phyloP scores from a whole-genome alignment of 768 basidiomycete genomes.

The Agrocybe pediades region DNA sequence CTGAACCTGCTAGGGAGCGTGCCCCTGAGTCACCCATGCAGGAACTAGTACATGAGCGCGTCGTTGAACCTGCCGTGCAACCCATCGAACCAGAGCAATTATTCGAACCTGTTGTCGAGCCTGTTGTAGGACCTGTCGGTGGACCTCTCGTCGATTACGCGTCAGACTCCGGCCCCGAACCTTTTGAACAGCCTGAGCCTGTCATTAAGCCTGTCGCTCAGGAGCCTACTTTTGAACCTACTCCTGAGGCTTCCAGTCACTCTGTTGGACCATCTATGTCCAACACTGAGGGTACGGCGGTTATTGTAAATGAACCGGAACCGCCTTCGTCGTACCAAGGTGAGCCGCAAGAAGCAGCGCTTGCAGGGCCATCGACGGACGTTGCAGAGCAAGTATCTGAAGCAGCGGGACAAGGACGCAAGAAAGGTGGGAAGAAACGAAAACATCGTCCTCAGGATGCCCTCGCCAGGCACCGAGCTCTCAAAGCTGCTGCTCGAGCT shows the following conservation, averaged over 20 bases:
- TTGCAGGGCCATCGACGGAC: too few relatives aligned
- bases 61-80: neutral
- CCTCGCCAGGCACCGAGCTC: too few relatives aligned
- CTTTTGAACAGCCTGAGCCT: neutral
- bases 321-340: too few relatives aligned
- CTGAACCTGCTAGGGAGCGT: neutral
- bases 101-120: conserved; percentile 3
- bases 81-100: neutral
- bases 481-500: too few relatives aligned
- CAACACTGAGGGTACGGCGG: too few relatives aligned
- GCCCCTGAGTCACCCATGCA: neutral
- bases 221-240: neutral
- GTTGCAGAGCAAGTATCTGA: neutral
- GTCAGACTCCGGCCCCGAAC: neutral
- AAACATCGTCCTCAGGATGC: neutral
- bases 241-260: neutral
- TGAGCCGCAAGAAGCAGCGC: neutral
- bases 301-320: too few relatives aligned
- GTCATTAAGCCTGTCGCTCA: neutral
- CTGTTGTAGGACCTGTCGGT: conserved; percentile 3
- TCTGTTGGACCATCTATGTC: too few relatives aligned
- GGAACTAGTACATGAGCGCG: neutral
- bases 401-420: neutral
- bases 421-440: neutral
- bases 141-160: neutral